Percentiles rank a stretch among this genome's conserved stretches.
Conservation (phyloP, 208 protist genomes). For the Leishmania amazonensis region DNA sequence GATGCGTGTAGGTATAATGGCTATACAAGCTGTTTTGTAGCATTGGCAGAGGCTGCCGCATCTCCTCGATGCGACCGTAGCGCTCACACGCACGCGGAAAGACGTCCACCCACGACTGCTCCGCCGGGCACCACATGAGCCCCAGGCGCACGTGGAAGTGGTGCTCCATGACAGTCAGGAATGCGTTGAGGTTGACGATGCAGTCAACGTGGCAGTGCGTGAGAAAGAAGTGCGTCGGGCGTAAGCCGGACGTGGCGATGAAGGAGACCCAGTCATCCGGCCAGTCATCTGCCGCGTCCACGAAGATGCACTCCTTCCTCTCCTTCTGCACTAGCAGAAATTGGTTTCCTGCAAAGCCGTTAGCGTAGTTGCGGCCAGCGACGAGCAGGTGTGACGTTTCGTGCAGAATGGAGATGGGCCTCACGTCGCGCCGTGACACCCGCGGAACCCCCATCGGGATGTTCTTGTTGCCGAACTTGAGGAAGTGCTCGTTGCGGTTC, state of each 20-base stretch:
- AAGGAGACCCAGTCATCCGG: conserved; percentile 90
- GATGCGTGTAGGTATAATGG: conserved; percentile 54
- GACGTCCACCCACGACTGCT: conserved; percentile 80
- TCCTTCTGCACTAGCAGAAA: conserved; percentile 79
- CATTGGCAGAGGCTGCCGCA: conserved; percentile 65
- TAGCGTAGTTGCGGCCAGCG: conserved; percentile 76
- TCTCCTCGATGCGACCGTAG: conserved; percentile 73
- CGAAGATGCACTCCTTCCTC: conserved; percentile 74
- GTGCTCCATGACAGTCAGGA: conserved; percentile 64
- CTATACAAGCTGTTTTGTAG: conserved; percentile 66
- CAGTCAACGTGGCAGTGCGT: conserved; percentile 92
- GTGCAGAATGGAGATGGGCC: conserved; percentile 79
- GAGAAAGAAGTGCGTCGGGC: conserved; percentile 79
- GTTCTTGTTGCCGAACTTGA: conserved; percentile 68
- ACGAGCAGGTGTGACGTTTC: conserved; percentile 83
- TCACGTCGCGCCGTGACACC: conserved; percentile 60
- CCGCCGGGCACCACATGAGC: conserved; percentile 79
- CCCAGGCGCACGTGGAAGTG: conserved; percentile 48
- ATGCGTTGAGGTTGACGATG: conserved; percentile 81
- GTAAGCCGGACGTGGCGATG: conserved; percentile 59
- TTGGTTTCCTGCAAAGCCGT: conserved; percentile 87
- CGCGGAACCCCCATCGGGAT: conserved; percentile 62
- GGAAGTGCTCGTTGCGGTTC: conserved; percentile 72
- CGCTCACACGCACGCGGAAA: conserved; percentile 81
- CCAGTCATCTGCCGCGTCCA: conserved; percentile 91